These are phyloP conservation scores for Diplosphaera chodatii DNA, from an alignment of 139 green algal species.

Conservation along the genomic window DNA sequence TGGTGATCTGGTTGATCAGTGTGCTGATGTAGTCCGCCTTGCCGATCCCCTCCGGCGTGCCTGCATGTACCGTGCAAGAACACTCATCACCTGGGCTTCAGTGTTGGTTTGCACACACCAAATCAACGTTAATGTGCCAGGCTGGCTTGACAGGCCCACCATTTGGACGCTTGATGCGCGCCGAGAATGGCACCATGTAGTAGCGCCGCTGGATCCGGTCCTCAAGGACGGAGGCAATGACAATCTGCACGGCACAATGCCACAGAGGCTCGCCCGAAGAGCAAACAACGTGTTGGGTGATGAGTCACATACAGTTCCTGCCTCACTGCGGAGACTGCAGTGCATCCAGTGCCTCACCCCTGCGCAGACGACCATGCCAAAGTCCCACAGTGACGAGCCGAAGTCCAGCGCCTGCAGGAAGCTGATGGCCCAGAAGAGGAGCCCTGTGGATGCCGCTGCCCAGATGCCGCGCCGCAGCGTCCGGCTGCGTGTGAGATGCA, in stretches of 20 bases:
- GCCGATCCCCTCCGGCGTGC: slow-evolving; percentile 40
- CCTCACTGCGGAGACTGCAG: too few relatives aligned
- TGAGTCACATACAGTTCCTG: too few relatives aligned
- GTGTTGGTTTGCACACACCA: too few relatives aligned
- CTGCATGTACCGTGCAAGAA: neutral
- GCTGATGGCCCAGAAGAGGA: slow-evolving; percentile 6
- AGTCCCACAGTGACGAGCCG: neutral
- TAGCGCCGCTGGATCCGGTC: slow-evolving; percentile 27
- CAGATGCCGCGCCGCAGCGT: slow-evolving; percentile 13
- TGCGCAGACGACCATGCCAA: neutral
- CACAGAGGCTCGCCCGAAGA: too few relatives aligned
- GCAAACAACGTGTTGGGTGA: too few relatives aligned
- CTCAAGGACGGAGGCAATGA: slow-evolving; percentile 39
- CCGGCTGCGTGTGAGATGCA: slow-evolving; percentile 3
- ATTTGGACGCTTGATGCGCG: neutral
- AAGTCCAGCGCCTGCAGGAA: slow-evolving; percentile 1
- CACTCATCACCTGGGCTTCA: too few relatives aligned
- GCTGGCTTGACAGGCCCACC: neutral
- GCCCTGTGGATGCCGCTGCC: neutral
- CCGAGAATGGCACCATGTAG: slow-evolving; percentile 29
- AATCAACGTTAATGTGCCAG: too few relatives aligned
- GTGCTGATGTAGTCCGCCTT: slow-evolving; percentile 37
- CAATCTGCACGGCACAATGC: slow-evolving; percentile 18
- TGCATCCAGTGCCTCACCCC: neutral
- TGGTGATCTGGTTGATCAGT: slow-evolving; percentile 32